Base-by-base conservation (phyloP, 495 filamentous ascomycete genomes). In the Immersiella caudata region DNA sequence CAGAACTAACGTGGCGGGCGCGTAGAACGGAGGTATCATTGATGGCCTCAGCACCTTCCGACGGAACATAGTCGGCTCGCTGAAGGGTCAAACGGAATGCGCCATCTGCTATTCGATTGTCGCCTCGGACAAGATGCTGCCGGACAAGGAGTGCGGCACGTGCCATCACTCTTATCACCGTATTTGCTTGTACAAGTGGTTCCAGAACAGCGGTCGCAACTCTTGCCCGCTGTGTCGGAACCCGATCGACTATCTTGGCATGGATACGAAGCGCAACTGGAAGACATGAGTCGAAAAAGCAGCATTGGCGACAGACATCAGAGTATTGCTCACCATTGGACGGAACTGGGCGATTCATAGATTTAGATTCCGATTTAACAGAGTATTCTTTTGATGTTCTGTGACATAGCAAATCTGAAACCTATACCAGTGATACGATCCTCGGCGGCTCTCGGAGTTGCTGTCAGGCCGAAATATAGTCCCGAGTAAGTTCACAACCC, bases 21-120 rank as follows among this genome's bases (percentile, higher is more conserved):
- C 58, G 20, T 64, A 88, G 85, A 91, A 93, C 73, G 92, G 90
- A 59, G 90, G 83, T 70, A 84, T 98, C 67, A 89, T 91, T 35
- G 94, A 97, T 66, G 95, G 93, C 0, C 82, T 99, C 24, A 80
- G 87, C 26, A 87, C 91, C 21, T 97, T 94, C 85, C 84, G 90
- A 29, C 85, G 87, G 61, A 97, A 97, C 76, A 88, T 98, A 1
- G 85, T 87, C 16, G 91, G 92, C 1, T 90, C 93, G 12, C 82
- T 99, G 68, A 94, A 96, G 79, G 94, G 93, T 3, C 93, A 98
- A 75, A 93, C 86, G 14, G 95, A 98, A 80, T 99, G 95, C 74
- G 92, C 95, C 4, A 98, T 98, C 74, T 99, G 95, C 81, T 98
- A 97, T 79, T 92, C 89, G 55, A 93, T 98, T 70, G 90, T 99